A percentile compares a stretch with the other conserved stretches of the same genome.
Evolutionary conservation across 495 filamentous ascomycete genomes (phyloP).

Genomic region (Aspergillus wentii): DNA sequence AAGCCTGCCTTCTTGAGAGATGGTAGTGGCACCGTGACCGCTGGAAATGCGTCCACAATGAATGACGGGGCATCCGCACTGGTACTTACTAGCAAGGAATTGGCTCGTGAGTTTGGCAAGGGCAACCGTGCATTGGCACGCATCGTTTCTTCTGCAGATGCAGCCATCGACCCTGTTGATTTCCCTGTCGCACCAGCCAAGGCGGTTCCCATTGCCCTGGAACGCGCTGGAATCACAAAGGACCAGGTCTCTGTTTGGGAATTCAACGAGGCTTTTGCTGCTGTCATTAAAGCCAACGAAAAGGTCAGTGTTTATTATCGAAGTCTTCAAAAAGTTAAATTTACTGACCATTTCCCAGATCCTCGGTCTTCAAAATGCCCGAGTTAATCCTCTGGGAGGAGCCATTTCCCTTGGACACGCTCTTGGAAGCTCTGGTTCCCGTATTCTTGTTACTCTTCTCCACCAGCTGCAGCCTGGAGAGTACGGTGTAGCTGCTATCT

Average conservation of each 20-base stretch:
- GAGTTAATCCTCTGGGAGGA: conserved; percentile 84
- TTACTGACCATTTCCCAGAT: conserved; percentile 47
- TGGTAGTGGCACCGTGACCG: conserved; percentile 85
- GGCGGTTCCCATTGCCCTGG: conserved; percentile 85
- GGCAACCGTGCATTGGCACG: conserved; percentile 74
- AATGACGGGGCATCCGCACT: conserved; percentile 94
- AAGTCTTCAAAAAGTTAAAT: background rate
- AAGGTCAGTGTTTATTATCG: conserved; percentile 49
- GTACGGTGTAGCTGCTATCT: conserved; percentile 93
- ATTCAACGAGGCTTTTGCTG: conserved; percentile 97
- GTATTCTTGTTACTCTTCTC: conserved; percentile 84
- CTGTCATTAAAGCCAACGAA: conserved; percentile 91
- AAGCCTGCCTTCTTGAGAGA: conserved; percentile 88
- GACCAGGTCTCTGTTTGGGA: conserved; percentile 93
- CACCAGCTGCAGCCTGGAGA: conserved; percentile 88
- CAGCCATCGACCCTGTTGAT: conserved; percentile 88
- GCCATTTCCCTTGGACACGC: conserved; percentile 95
- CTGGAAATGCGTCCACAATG: conserved; percentile 86
- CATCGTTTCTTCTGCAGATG: conserved; percentile 84
- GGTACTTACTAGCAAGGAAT: conserved; percentile 70
- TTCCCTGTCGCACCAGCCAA: conserved; percentile 92
- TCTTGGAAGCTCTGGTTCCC: conserved; percentile 86
- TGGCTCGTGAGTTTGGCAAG: conserved; percentile 70
- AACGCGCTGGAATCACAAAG: conserved; percentile 81
- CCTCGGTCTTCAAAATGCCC: conserved; percentile 67